Evolutionary conservation across 1,284 basidiomycete species (phyloP), one percentile per base, ranked within the genome.

Genomic region (Ganoderma lingzhi): DNA sequence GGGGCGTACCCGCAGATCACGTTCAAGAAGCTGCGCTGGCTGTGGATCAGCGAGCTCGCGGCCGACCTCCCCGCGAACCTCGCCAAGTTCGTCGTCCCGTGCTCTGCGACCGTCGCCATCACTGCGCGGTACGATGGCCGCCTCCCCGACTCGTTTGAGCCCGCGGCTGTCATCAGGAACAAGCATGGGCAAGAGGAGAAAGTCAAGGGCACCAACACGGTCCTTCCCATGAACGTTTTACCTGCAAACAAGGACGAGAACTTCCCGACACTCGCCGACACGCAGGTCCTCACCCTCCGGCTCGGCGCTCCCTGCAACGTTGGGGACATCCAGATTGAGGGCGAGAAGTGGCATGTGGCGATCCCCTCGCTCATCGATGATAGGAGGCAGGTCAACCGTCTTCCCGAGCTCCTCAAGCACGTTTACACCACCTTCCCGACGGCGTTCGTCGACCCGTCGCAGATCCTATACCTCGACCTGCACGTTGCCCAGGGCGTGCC

Each of bases 41-140:
- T 67, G 32, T 32, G 45, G 17, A 44, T 67, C 41, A 63, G 32
- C 66, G 66, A 67, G 35, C 62, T 67, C 44, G 66, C 62, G 35
- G 39, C 48, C 23, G 66, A 67, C 66, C 45, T 68, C 37, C 67
- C 67, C 39, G 59, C 62, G 28, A 64, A 64, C 51, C 63, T 68
- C 28, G 63, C 44, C 15, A 42, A 62, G 63, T 23, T 68, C 63
- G 42, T 55, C 45, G 23, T 62, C 45, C 48, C 67, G n/a, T 28
- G 56, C 19, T 53, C 28, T 45, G 41, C 63, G 44, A 32, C 9
- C 9, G 5, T 68, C 28, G 9, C 19, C 19, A 55, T 68, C 37
- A 61, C 45, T 14, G 67, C 63, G 6, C 62, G 67, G 3, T 68
- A 68, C 58, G 67, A 68, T 2, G 58, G 45, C n/a, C 53, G 45